These are phyloP conservation scores for Tolypocladium endophyticum DNA, from an alignment of 2,329 filamentous ascomycete genomes.

Conservation along the genomic window DNA sequence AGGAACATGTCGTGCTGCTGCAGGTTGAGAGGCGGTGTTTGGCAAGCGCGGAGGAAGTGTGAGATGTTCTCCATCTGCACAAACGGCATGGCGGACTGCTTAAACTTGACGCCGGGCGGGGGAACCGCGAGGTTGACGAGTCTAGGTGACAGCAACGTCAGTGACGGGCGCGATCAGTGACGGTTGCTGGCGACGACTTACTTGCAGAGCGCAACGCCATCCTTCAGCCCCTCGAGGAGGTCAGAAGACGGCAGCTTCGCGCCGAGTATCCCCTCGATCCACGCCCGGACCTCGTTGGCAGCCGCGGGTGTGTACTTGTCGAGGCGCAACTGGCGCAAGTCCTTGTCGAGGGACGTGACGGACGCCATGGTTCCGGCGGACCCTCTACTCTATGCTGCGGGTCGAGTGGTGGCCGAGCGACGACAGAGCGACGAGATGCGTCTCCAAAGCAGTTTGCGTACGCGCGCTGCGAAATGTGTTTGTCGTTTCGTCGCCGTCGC, in stretches of 20 bases:
- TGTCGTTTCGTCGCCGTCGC: neutral
- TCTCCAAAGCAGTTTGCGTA: neutral
- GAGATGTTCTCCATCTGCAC: conserved; percentile 99
- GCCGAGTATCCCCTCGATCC: conserved; percentile 76
- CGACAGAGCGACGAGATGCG: neutral
- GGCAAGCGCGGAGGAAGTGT: conserved; percentile 83
- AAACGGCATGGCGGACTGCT: conserved; percentile 89
- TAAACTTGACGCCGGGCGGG: conserved; percentile 75
- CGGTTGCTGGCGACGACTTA: conserved; percentile 30
- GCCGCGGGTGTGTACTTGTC: conserved; percentile 88
- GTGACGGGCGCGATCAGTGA: neutral
- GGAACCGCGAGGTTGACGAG: conserved; percentile 73
- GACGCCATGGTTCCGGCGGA: conserved; percentile 60
- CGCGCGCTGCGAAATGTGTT: neutral
- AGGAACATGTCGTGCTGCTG: conserved; percentile 93
- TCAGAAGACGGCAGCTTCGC: conserved; percentile 63
- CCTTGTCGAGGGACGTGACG: conserved; percentile 85
- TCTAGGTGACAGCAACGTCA: conserved; percentile 32
- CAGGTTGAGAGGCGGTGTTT: conserved; percentile 73
- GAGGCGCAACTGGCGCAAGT: conserved; percentile 85
- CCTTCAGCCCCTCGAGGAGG: conserved; percentile 75
- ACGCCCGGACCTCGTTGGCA: conserved; percentile 71
- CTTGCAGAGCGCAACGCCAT: conserved; percentile 90
- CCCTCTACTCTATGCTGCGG: neutral
- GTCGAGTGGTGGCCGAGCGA: neutral